A percentile compares a stretch with the other conserved stretches of the same genome.
Conservation (phyloP, 2,329 filamentous ascomycete genomes). For the Sporothrix curviconia region DNA sequence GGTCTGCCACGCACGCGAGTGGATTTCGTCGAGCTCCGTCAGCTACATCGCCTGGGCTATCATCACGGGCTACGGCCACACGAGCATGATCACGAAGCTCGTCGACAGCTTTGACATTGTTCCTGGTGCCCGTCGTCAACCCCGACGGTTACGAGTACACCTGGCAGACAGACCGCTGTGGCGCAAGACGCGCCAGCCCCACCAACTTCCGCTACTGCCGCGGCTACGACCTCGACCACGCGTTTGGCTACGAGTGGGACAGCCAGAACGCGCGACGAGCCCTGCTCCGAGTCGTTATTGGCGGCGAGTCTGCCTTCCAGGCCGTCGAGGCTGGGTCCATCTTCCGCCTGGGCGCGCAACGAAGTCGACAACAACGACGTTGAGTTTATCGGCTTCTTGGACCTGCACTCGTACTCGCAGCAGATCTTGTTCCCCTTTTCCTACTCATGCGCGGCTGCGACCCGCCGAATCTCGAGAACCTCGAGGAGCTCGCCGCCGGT, state of each 20-base stretch:
- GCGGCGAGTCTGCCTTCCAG: conserved; percentile 76
- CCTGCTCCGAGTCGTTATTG: conserved; percentile 88
- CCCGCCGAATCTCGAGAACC: conserved; percentile 82
- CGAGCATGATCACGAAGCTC: conserved; percentile 64
- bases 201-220: conserved; percentile 77
- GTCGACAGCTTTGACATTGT: conserved; percentile 81
- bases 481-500: conserved; percentile 82
- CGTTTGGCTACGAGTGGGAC: conserved; percentile 82
- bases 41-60: conserved; percentile 87
- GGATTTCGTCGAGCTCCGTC: conserved; percentile 89
- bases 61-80: conserved; percentile 74
- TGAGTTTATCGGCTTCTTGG: conserved; percentile 76
- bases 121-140: conserved; percentile 81
- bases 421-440: conserved; percentile 90
- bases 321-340: conserved; percentile 70
- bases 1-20: conserved; percentile 92
- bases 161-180: conserved; percentile 88
- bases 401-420: conserved; percentile 92
- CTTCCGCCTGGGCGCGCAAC: conserved; percentile 75
- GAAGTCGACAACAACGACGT: conserved; percentile 64
- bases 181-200: conserved; percentile 86
- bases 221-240: conserved; percentile 82
- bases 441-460: conserved; percentile 69
- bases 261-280: conserved; percentile 58
- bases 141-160: conserved; percentile 93